Evolutionary conservation across 352 stramenopile species (phyloP), one percentile per base, ranked within the genome.

Genomic region (Pelagophyceae sp.): DNA sequence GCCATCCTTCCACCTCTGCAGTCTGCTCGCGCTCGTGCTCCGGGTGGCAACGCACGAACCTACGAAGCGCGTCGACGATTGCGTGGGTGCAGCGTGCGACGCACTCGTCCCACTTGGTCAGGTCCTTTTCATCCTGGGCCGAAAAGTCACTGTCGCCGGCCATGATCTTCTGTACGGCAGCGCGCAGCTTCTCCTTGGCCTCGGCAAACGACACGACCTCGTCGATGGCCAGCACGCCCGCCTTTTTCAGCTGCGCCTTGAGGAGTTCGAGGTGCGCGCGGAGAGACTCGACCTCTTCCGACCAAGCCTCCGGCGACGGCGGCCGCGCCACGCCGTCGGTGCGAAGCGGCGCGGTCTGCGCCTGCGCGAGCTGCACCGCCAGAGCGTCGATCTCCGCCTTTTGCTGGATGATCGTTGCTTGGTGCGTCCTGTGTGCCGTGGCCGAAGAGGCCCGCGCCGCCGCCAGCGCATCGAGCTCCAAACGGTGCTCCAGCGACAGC

Each of bases 21-120:
- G 25, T 2, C 15, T 31, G 35, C 67, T 74, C 35, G 17, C 3
- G 17, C 35, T n/a, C 27, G 35, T 74, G 67, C 33, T 58, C 35
- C 35, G 67, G 67, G 38, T 74, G 67, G 67, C 31, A 25, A 0
- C 38, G 35, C 35, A 74, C 33, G 67, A 54, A 50, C n/a, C n/a
- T n/a, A n/a, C n/a, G n/a, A n/a, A n/a, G n/a, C n/a, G n/a, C n/a
- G n/a, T n/a, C n/a, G n/a, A n/a, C n/a, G n/a, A n/a, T n/a, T n/a
- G n/a, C n/a, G n/a, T n/a, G n/a, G n/a, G n/a, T n/a, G n/a, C n/a
- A n/a, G n/a, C n/a, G n/a, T n/a, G n/a, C n/a, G n/a, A n/a, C n/a
- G n/a, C n/a, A n/a, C 5, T 5, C 35, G 67, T 74, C 67, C 67
- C 67, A 74, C 17, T 37, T 31, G 17, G 31, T 23, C 5, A 74